These are phyloP conservation scores for Dalbergia oliveri DNA, from an alignment of 306 rosid genomes.

Conservation along the genomic window DNA sequence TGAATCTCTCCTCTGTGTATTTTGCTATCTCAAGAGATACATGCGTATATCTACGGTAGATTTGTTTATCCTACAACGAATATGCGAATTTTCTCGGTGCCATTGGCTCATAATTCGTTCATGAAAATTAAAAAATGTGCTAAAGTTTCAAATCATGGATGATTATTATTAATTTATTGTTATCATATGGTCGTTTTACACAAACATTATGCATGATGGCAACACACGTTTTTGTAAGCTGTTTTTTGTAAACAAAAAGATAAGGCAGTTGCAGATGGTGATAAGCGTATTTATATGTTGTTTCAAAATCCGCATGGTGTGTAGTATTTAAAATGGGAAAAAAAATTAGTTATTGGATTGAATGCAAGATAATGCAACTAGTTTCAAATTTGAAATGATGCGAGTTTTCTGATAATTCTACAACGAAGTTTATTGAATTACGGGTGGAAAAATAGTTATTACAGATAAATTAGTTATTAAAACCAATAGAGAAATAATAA, in stretches of 20 bases:
- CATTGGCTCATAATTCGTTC: neutral
- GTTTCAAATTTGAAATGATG: conserved; percentile 7
- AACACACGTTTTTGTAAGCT: neutral
- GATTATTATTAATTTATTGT: no score
- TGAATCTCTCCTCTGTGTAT: no score
- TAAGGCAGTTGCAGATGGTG: no score
- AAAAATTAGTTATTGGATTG: neutral
- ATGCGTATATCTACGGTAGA: neutral
- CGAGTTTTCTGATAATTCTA: neutral
- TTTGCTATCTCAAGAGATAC: neutral
- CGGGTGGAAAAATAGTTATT: no score
- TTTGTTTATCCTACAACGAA: neutral
- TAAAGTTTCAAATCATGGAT: neutral
- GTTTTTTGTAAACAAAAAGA: neutral
- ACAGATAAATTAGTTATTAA: no score
- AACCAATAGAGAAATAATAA: no score
- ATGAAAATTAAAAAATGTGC: conserved; percentile 8
- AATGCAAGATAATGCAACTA: neutral
- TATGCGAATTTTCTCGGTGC: neutral
- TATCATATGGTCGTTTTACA: neutral
- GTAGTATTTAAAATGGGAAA: neutral
- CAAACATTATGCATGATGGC: neutral
- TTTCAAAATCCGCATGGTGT: neutral
- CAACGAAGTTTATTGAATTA: no score
- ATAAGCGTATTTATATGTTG: no score